A percentile compares a stretch with the other conserved stretches of the same genome.
Conservation (phyloP, 2,329 filamentous ascomycete genomes). For the Lomentospora prolificans region DNA sequence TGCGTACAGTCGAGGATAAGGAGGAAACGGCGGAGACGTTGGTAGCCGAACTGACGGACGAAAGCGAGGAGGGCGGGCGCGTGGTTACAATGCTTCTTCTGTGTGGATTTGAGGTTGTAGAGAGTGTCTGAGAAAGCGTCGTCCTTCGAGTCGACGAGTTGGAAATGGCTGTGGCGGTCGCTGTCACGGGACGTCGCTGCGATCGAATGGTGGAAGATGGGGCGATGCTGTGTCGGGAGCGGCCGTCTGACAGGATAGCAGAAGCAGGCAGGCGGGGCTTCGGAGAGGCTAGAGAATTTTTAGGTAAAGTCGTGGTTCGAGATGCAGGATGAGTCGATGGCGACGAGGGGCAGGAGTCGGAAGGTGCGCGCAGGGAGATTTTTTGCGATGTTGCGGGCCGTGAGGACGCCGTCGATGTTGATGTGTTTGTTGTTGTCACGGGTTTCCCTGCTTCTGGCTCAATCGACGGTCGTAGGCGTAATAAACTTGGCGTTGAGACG, state of each 20-base stretch:
- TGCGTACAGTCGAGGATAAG: background rate
- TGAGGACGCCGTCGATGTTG: slow-evolving; percentile 9
- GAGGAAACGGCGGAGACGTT: slow-evolving; percentile 1
- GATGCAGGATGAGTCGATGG: background rate
- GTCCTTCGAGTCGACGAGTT: background rate
- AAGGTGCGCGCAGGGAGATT: background rate
- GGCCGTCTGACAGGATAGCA: background rate
- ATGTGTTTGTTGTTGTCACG: slow-evolving; percentile 7
- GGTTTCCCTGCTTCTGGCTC: background rate
- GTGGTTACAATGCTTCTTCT: background rate
- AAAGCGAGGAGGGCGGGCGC: background rate
- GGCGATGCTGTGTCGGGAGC: slow-evolving; percentile 6
- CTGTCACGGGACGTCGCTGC: slow-evolving; percentile 4
- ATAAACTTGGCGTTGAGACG: background rate
- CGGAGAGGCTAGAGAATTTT: slow-evolving; percentile 3
- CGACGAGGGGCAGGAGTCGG: background rate
- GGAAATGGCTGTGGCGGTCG: slow-evolving; percentile 4
- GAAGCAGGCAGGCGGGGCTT: slow-evolving; percentile 4
- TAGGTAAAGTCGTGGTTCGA: background rate
- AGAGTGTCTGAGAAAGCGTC: background rate
- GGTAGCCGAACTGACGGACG: slow-evolving; percentile 6
- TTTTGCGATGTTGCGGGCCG: slow-evolving; percentile 5
- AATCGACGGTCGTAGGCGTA: background rate
- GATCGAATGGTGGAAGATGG: slow-evolving; percentile 1
- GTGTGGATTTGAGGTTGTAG: background rate